Base-by-base conservation (phyloP, 2,329 filamentous ascomycete genomes). In the Zopfia rhizophila region DNA sequence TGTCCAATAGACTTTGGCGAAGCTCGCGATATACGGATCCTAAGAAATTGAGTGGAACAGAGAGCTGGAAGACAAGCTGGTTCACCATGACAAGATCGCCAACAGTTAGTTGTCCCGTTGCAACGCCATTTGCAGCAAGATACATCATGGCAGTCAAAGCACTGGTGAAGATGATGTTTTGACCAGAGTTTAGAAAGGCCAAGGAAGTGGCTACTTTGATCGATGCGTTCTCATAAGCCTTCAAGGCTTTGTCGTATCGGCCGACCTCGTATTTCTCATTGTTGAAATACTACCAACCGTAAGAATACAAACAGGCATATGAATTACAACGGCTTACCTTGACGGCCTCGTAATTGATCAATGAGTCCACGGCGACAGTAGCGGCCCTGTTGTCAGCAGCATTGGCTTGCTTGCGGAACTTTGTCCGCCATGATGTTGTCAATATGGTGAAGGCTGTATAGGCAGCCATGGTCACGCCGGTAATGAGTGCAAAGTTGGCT, bases 51-150 rank as follows among this genome's bases (percentile, higher is more conserved):
- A 99, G 82, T 0, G 94, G 94, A 3, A 99, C 91, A 0, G 91
- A 97, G 5, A 99, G 86, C 74, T 99, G 94, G 75, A 99, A 99
- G 48, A 99, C 92, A 13, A 99, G 86, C 77, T 97, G 94, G 72
- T 99, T 99, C 58, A 99, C 91, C 90, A 99, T 95, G 67, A 99
- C 94, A 22, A 99, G 80, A 68, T 99, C 95, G 47, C 94, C 94
- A 11, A 99, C 92, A 0, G 93, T 97, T 61, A 99, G 75, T 5
- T 79, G 77, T 11, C 93, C 93, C 3, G 77, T 79, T 1, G 90
- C 91, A 1, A 99, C 91, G 24, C 95, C 95, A 62, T 93, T 85
- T 17, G 91, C 91, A 5, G 92, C 94, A 45, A 97, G 82, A 69
- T 96, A 97, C 94, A 99, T 99, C 93, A 99, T 99, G 19, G 84